These are phyloP conservation scores for Heritiera fomes DNA, from an alignment of 345 rosid species.

Conservation along the genomic window DNA sequence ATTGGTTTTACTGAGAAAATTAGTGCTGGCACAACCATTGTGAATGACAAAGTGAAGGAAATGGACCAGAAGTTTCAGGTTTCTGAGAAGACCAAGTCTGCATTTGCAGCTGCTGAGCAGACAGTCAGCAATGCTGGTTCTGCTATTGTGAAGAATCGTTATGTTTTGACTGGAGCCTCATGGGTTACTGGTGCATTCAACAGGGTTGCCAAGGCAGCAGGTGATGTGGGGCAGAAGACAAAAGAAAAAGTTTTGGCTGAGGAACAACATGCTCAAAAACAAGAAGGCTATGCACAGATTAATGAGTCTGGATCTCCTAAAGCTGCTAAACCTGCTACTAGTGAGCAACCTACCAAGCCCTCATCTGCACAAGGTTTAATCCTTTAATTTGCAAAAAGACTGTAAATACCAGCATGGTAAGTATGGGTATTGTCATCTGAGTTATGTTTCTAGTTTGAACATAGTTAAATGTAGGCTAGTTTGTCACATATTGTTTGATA, in stretches of 20 bases:
- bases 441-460: background rate
- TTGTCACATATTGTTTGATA: constrained; percentile 16
- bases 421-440: constrained; percentile 10
- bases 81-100: constrained; percentile 84
- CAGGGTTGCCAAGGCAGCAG: constrained; percentile 83
- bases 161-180: constrained; percentile 69
- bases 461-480: background rate
- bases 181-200: constrained; percentile 88
- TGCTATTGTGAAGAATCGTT: constrained; percentile 82
- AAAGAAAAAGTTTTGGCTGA: constrained; percentile 77
- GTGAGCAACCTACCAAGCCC: constrained; percentile 14
- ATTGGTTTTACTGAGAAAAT: constrained; percentile 77
- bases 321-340: constrained; percentile 13
- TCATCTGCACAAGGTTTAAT: constrained; percentile 5
- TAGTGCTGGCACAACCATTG: constrained; percentile 68
- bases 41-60: constrained; percentile 78
- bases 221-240: constrained; percentile 82
- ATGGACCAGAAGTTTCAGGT: constrained; percentile 93
- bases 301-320: constrained; percentile 32
- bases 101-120: constrained; percentile 82
- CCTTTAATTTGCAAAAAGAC: constrained; percentile 17
- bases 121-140: constrained; percentile 78
- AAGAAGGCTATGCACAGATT: constrained; percentile 53
- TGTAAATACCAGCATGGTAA: constrained; percentile 23
- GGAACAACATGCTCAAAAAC: constrained; percentile 36